Evolutionary conservation across 192 early-diverging fungal genomes (phyloP).

Genomic region (Podila epicladia): DNA sequence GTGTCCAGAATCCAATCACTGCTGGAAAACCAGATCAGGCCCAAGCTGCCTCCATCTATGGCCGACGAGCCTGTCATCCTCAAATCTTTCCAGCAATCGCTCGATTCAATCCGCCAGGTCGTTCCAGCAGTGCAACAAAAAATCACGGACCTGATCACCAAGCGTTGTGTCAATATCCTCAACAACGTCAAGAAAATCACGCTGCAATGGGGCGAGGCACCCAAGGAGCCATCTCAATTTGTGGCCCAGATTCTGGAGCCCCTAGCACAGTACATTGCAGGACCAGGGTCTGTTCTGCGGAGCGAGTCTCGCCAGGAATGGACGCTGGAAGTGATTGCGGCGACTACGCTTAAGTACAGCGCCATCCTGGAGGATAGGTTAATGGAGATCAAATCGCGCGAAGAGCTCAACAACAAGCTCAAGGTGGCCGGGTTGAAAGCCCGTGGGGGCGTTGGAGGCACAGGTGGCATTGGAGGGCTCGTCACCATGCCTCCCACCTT

Average conservation of each 20-base stretch:
- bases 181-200: constrained; percentile 52
- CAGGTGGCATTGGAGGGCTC: not conserved
- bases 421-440: constrained; percentile 12
- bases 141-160: constrained; percentile 54
- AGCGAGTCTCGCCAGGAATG: constrained; percentile 27
- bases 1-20: constrained; percentile 30
- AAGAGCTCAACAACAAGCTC: constrained; percentile 10
- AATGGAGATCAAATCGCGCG: constrained; percentile 31
- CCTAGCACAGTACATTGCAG: constrained; percentile 30
- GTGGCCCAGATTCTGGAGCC: constrained; percentile 60
- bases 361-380: constrained; percentile 41
- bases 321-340: constrained; percentile 44
- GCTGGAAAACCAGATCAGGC: constrained; percentile 48
- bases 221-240: constrained; percentile 61
- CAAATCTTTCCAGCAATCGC: constrained; percentile 41
- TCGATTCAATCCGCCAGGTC: constrained; percentile 25
- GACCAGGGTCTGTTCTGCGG: constrained; percentile 42
- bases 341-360: constrained; percentile 53
- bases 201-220: constrained; percentile 52
- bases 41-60: constrained; percentile 55
- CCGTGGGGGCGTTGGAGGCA: not conserved
- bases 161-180: constrained; percentile 57
- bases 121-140: constrained; percentile 49
- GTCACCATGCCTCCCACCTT: not conserved
- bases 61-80: constrained; percentile 54